Base-by-base conservation (phyloP, 2,329 filamentous ascomycete genomes). In the Aspergillus glaucus region DNA sequence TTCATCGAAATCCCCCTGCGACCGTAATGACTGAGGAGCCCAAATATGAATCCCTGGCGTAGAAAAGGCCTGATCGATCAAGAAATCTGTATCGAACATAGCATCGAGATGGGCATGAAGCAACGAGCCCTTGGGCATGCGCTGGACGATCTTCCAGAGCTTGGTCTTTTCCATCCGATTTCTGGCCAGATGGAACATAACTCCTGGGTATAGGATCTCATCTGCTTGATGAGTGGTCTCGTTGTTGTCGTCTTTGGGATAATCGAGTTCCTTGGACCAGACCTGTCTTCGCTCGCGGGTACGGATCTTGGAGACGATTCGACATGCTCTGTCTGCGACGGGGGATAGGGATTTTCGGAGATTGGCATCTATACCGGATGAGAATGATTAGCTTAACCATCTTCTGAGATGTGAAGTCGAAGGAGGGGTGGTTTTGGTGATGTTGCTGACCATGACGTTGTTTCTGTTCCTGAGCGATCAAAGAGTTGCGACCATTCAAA, bases 141-240 rank as follows among this genome's bases (percentile, higher is more conserved):
- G 79, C 50, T 84, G 80, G 14, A 95, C 79, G 58, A 96, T 93
- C 55, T 82, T 79, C 89, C 89, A 97, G 21, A 96, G 76, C 62
- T 84, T 84, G 12, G 88, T 95, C 57, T 77, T 77, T 69, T 95
- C 88, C 82, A 95, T 94, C 34, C 82, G 81, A n/a, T 84, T 80
- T 68, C 90, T 92, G 58, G 89, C 89, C 32, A 92, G 77, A 32
- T 81, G 84, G 70, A 95, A 96, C 87, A 95, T 93, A 86, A 95
- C 95, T 9, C 91, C 91, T 0, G 89, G 89, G 63, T 87, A 88
- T 45, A 92, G 74, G 56, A 82, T 81, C 52, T 81, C 78, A 58
- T 82, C 76, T 22, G 72, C 73, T 48, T 81, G 72, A 54, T 80
- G 78, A 3, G 85, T 83, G 3, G 89, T 73, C 41, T 77, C 77